Percentiles rank a stretch among this genome's conserved stretches.
Evolutionary conservation across 768 basidiomycete genomes (phyloP).

Genomic region (Sarcodon sp.): DNA sequence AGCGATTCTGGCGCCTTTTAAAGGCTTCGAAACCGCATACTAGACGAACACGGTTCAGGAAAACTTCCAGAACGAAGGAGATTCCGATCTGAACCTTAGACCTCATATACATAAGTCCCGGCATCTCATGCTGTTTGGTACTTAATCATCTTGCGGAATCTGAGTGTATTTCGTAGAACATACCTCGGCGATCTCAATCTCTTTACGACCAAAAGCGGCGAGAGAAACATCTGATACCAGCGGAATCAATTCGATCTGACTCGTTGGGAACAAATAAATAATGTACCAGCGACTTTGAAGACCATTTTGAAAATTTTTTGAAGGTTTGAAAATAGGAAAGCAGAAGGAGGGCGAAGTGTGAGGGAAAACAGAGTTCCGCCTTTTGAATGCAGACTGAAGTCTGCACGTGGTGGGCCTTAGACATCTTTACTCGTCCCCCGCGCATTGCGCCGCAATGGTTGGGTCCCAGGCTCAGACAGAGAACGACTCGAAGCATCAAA

Average conservation of each 20-base stretch:
- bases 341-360: conserved; percentile 13
- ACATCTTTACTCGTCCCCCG: background rate
- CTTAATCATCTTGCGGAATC: conserved; percentile 5
- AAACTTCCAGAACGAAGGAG: conserved; percentile 3
- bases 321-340: conserved; percentile 10
- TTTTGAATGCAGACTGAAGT: conserved; percentile 4
- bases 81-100: conserved; percentile 47
- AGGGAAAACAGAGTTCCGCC: conserved; percentile 10
- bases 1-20: conserved; percentile 91
- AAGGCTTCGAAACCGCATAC: conserved; percentile 72
- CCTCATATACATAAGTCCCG: conserved; percentile 89
- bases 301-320: conserved; percentile 35
- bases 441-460: conserved; percentile 1
- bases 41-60: conserved; percentile 19
- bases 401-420: conserved; percentile 2
- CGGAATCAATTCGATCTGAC: conserved; percentile 5
- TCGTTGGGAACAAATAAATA: background rate
- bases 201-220: conserved; percentile 99
- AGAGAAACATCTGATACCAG: conserved; percentile 68
- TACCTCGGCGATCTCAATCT: conserved; percentile 98
- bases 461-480: conserved; percentile 4
- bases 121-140: conserved; percentile 71
- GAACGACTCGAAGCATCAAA: background rate
- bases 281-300: conserved; percentile 82
- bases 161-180: conserved; percentile 7